Conservation (phyloP, 805 yeast species). For the Saccharomycopsis lassenensis region DNA sequence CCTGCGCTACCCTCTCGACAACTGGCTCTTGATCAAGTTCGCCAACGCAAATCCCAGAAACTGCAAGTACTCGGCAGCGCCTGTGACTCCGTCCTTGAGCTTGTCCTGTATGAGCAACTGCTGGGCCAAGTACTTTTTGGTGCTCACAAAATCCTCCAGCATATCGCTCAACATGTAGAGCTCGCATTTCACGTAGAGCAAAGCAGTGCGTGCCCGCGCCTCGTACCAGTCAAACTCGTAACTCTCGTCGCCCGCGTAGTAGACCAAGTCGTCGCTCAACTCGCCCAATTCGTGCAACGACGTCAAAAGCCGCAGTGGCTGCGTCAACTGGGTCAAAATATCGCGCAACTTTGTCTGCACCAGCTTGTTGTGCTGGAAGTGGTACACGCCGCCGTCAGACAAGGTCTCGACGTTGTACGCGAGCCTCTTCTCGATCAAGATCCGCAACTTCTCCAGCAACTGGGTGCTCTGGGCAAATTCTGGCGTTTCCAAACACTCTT, state of each 20-base stretch:
- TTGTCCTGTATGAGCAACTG: constrained; percentile 42
- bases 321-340: constrained; percentile 44
- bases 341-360: constrained; percentile 27
- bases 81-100: constrained; percentile 50
- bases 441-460: constrained; percentile 30
- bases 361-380: constrained; percentile 25
- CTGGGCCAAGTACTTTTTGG: constrained; percentile 52
- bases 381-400: constrained; percentile 19
- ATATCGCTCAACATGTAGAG: constrained; percentile 70
- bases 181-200: constrained; percentile 66
- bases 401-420: constrained; percentile 11
- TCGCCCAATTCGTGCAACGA: constrained; percentile 62
- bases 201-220: constrained; percentile 61
- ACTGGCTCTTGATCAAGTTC: constrained; percentile 63
- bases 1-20: constrained; percentile 41
- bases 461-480: constrained; percentile 3
- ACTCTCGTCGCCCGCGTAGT: constrained; percentile 65
- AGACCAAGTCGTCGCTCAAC: constrained; percentile 75
- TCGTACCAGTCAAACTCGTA: constrained; percentile 85
- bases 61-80: constrained; percentile 64
- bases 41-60: constrained; percentile 42
- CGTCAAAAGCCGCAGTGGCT: constrained; percentile 46
- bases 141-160: constrained; percentile 42
- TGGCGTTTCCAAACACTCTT: constrained; percentile 6
- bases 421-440: constrained; percentile 36